Evolutionary conservation across 2,329 filamentous ascomycete genomes (phyloP).

Genomic region (Tolypocladium nubicola): DNA sequence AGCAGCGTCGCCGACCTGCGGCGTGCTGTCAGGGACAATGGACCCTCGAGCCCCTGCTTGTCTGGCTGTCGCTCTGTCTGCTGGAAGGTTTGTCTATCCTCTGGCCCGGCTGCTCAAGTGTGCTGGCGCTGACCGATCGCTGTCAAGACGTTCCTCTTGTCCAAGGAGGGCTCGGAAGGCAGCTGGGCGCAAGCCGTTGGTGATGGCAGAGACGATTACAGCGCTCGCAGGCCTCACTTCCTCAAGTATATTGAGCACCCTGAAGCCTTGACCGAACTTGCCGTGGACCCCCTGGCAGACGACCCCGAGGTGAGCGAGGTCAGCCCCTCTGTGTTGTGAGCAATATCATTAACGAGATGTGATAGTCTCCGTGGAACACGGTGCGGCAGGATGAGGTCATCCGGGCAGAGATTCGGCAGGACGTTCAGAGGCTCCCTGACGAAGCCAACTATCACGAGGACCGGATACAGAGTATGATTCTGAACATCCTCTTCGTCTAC

Average conservation of each 20-base stretch:
- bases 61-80: slow-evolving; percentile 74
- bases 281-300: slow-evolving; percentile 76
- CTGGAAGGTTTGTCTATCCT: slow-evolving; percentile 60
- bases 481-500: slow-evolving; percentile 88
- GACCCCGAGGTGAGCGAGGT: slow-evolving; percentile 43
- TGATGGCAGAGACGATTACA: slow-evolving; percentile 65
- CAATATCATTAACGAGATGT: neutral
- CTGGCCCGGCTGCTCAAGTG: neutral
- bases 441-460: slow-evolving; percentile 81
- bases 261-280: slow-evolving; percentile 60
- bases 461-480: slow-evolving; percentile 65
- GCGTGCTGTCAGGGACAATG: slow-evolving; percentile 51
- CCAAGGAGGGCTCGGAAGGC: slow-evolving; percentile 51
- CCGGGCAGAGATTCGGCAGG: slow-evolving; percentile 82
- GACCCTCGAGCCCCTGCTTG: slow-evolving; percentile 51
- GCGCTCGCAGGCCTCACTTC: slow-evolving; percentile 60
- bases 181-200: slow-evolving; percentile 60
- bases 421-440: slow-evolving; percentile 88
- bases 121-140: slow-evolving; percentile 6
- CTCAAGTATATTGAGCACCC: slow-evolving; percentile 77
- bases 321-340: slow-evolving; percentile 5
- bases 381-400: slow-evolving; percentile 74
- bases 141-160: slow-evolving; percentile 65
- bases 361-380: slow-evolving; percentile 81
- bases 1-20: slow-evolving; percentile 51